These are phyloP conservation scores for Verticillium klebahnii DNA, from an alignment of 2,329 filamentous ascomycete genomes.

Conservation along the genomic window DNA sequence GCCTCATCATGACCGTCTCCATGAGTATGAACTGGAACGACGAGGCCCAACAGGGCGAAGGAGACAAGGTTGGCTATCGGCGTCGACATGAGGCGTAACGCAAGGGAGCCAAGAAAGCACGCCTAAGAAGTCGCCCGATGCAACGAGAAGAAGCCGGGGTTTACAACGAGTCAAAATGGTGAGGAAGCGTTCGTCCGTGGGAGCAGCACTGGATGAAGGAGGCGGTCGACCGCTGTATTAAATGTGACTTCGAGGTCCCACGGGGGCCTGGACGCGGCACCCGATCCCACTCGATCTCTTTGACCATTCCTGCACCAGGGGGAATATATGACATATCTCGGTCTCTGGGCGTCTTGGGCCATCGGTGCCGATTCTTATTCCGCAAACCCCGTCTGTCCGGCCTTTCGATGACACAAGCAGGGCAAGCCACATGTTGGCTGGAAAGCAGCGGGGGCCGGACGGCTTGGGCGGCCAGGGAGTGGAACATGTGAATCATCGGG, in stretches of 20 bases:
- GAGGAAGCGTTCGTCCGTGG: background rate
- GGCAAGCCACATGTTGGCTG: background rate
- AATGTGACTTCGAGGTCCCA: background rate
- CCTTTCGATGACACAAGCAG: background rate
- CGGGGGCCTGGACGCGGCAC: too few species aligned
- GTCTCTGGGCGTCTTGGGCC: background rate
- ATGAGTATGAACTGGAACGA: conserved; percentile 8
- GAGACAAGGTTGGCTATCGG: background rate
- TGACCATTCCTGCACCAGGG: background rate
- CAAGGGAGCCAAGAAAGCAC: background rate
- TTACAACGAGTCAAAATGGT: background rate
- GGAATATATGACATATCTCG: background rate
- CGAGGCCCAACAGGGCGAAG: background rate
- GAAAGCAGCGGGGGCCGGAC: background rate
- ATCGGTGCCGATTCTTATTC: background rate
- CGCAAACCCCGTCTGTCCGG: background rate
- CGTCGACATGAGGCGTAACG: background rate
- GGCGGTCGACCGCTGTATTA: background rate
- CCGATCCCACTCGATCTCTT: background rate
- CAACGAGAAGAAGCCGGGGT: too few species aligned
- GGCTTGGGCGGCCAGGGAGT: background rate
- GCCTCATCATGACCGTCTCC: conserved; percentile 13
- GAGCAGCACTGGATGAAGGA: background rate
- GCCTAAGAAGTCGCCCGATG: background rate
- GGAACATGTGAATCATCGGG: background rate